Evolutionary conservation across 2,329 filamentous ascomycete genomes (phyloP).

Genomic region (Aspergillus fructus): DNA sequence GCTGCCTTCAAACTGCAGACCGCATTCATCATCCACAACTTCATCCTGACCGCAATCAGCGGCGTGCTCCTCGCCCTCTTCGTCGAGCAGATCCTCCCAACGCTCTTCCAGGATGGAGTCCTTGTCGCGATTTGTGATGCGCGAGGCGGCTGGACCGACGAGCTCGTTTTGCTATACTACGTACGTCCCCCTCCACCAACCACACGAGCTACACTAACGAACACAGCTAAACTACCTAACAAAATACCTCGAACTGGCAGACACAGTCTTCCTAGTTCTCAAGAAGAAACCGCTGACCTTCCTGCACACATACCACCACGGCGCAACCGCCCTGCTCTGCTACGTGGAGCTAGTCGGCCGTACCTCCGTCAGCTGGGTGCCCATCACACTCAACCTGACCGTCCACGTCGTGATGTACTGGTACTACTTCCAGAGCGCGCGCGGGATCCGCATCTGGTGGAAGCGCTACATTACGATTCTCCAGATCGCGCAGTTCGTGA

Average conservation of each 20-base stretch:
- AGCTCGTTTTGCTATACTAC: constrained; percentile 92
- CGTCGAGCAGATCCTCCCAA: constrained; percentile 86
- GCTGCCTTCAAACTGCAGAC: constrained; percentile 82
- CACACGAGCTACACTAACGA: not conserved
- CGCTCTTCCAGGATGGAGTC: constrained; percentile 73
- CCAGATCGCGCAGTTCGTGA: constrained; percentile 95
- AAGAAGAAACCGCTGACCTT: constrained; percentile 99
- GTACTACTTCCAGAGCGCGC: constrained; percentile 99
- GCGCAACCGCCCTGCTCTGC: constrained; percentile 93
- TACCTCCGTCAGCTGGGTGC: constrained; percentile 92
- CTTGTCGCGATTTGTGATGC: constrained; percentile 80
- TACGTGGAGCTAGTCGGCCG: constrained; percentile 94
- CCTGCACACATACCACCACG: constrained; percentile 98
- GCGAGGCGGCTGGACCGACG: constrained; percentile 88
- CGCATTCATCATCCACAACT: constrained; percentile 95
- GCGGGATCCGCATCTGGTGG: constrained; percentile 96
- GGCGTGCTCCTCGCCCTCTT: constrained; percentile 78
- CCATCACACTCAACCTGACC: constrained; percentile 85
- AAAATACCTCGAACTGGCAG: constrained; percentile 93
- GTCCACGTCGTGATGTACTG: constrained; percentile 99
- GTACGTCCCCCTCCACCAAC: constrained; percentile 55
- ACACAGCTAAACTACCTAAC: constrained; percentile 91
- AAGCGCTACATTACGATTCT: constrained; percentile 99
- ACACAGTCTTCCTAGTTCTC: constrained; percentile 94
- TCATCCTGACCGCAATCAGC: constrained; percentile 85